Base-by-base conservation (phyloP, 2,329 filamentous ascomycete species). In the Colletotrichum sp. region DNA sequence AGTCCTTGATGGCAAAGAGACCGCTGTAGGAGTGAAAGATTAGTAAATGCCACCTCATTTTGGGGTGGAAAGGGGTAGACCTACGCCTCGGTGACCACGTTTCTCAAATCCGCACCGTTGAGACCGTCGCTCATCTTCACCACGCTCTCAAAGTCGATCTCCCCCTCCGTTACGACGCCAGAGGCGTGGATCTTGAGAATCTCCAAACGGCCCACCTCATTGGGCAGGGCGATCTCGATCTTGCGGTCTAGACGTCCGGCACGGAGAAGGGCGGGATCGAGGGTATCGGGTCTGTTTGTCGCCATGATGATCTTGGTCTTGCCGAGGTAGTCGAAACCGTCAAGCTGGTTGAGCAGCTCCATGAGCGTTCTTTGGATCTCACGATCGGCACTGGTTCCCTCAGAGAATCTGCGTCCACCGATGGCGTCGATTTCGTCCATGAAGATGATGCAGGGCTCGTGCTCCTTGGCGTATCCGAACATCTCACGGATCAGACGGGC, bases 241-340 rank as follows among this genome's bases (percentile, higher is more conserved):
- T 99, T 99, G 80, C 97, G 92, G 86, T 99, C 98, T 80, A 99
- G 90, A 85, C 97, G 94, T 81, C 96, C 96, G 58, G 96, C 96
- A 87, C 96, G 93, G 72, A 99, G 90, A 81, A 99, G 89, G 2
- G 96, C 96, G 38, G 96, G 96, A 83, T 99, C 96, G 65, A 99
- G 92, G 1, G 96, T 99, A 85, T 99, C 96, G 16, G 96, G 97
- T 87, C 97, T 91, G 90, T 99, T 99, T 75, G 97, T 99, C 48
- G 96, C 97, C 98, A 99, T 99, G 88, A 99, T 99, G 84, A 99
- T 99, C 90, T 99, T 99, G 71, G 97, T 99, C 90, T 99, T 98
- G 80, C 98, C 97, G 48, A 99, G 91, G 87, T 99, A 99, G 87
- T 99, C 97, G 88, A 99, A 99, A 80, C 98, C 97, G 84, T 99